These are phyloP conservation scores for Polyporus arcularius DNA, from an alignment of 768 basidiomycete species.

Conservation along the genomic window DNA sequence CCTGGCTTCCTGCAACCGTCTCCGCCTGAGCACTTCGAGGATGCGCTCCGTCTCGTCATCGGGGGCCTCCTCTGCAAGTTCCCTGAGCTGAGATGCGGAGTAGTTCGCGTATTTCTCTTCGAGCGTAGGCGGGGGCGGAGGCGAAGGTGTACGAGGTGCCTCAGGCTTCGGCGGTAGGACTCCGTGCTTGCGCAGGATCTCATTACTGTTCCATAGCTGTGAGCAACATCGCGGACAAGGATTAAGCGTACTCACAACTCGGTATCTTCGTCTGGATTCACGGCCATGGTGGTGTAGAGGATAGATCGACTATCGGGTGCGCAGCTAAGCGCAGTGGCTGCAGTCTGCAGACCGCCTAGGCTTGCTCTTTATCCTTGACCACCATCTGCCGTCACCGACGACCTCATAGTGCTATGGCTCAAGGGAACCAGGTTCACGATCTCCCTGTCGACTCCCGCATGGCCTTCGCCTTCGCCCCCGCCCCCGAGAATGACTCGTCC, in stretches of 20 bases:
- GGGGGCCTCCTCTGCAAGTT: conserved; percentile 68
- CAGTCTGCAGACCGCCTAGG: too few relatives aligned
- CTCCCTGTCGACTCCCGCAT: too few relatives aligned
- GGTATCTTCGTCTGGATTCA: conserved; percentile 90
- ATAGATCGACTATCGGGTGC: not conserved
- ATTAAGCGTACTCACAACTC: conserved; percentile 73
- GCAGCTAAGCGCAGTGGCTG: too few relatives aligned
- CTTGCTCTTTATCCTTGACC: too few relatives aligned
- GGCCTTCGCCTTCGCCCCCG: too few relatives aligned
- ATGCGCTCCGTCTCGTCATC: conserved; percentile 79
- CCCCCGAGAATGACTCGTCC: too few relatives aligned
- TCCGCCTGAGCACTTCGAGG: conserved; percentile 64
- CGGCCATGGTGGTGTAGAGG: conserved; percentile 44
- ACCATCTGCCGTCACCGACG: too few relatives aligned
- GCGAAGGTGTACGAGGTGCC: conserved; percentile 75
- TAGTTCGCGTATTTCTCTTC: conserved; percentile 67
- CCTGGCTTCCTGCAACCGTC: conserved; percentile 65
- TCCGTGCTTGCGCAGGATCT: conserved; percentile 89
- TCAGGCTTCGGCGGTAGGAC: conserved; percentile 79
- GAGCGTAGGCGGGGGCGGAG: conserved; percentile 74
- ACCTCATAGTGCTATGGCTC: too few relatives aligned
- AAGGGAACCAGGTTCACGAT: too few relatives aligned
- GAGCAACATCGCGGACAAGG: not conserved
- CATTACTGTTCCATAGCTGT: conserved; percentile 62
- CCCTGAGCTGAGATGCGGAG: conserved; percentile 60